phyloP scores from a whole-genome alignment of 495 filamentous ascomycete genomes.

The Geopyxis carbonaria region DNA sequence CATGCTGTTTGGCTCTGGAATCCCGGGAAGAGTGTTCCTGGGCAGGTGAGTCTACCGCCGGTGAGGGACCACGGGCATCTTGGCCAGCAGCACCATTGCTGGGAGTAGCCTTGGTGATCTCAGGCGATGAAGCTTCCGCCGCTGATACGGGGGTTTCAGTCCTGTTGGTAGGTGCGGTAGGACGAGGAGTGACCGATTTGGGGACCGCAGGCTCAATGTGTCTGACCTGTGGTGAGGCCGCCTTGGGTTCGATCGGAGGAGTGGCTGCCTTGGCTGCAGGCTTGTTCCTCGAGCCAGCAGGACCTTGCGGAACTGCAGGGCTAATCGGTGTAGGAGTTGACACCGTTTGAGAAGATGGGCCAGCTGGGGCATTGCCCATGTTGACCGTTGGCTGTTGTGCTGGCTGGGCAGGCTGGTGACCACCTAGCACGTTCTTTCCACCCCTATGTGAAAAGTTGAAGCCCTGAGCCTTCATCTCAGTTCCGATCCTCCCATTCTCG shows the following conservation, averaged over 20 bases:
- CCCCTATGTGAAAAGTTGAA: slow-evolving; percentile 97
- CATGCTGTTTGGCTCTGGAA: slow-evolving; percentile 34
- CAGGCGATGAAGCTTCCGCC: slow-evolving; percentile 7
- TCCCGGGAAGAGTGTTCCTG: slow-evolving; percentile 21
- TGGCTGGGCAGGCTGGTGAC: slow-evolving; percentile 12
- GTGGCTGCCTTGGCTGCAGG: slow-evolving; percentile 32
- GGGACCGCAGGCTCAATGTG: slow-evolving; percentile 24
- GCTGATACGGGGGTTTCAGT: slow-evolving; percentile 18
- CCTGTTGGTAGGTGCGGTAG: slow-evolving; percentile 32
- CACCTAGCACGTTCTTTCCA: slow-evolving; percentile 31
- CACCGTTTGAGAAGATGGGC: slow-evolving; percentile 27
- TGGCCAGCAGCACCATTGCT: slow-evolving; percentile 34
- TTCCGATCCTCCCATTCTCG: slow-evolving; percentile 84
- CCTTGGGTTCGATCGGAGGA: slow-evolving; percentile 27
- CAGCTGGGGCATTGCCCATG: slow-evolving; percentile 19
- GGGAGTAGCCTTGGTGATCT: slow-evolving; percentile 17
- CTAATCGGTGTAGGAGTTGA: slow-evolving; percentile 22
- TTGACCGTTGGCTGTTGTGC: slow-evolving; percentile 10
- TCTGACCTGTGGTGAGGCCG: slow-evolving; percentile 29
- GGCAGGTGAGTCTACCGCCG: slow-evolving; percentile 28
- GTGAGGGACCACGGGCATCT: slow-evolving; percentile 28
- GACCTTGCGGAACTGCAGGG: slow-evolving; percentile 20
- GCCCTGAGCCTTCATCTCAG: slow-evolving; percentile 94
- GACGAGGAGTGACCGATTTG: slow-evolving; percentile 28
- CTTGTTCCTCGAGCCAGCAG: slow-evolving; percentile 29